Percentiles rank a stretch among this genome's conserved stretches.
Conservation (phyloP, 148 eudicot species). For the Bassia scoparia region DNA sequence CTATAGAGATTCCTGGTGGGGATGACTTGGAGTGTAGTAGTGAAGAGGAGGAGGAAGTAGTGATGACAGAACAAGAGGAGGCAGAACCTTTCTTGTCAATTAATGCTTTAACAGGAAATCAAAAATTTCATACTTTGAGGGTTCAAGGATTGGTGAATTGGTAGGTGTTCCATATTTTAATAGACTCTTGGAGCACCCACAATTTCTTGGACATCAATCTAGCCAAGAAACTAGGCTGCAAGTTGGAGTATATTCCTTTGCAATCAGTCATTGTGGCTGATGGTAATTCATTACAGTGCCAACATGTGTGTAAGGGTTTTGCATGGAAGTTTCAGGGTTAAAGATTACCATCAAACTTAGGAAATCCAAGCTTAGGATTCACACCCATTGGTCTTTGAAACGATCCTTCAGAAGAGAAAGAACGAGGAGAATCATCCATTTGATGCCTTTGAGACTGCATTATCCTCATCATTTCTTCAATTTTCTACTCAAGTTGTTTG, state of each 20-base stretch:
- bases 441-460: too few species aligned
- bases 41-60: neutral
- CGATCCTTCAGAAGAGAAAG: too few species aligned
- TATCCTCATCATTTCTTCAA: too few species aligned
- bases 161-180: neutral
- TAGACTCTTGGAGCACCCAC: neutral
- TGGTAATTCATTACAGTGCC: neutral
- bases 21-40: neutral
- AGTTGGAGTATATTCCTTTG: neutral
- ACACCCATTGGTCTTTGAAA: too few species aligned
- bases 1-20: neutral
- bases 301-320: too few species aligned
- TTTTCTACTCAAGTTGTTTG: too few species aligned
- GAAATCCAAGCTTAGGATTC: too few species aligned
- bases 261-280: neutral
- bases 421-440: too few species aligned
- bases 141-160: neutral
- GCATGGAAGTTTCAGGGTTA: neutral
- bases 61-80: neutral
- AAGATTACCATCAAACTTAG: too few species aligned
- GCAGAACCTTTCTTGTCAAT: neutral
- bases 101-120: neutral
- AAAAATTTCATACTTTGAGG: neutral
- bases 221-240: neutral
- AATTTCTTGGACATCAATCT: neutral